A percentile compares a stretch with the other conserved stretches of the same genome.
These are phyloP conservation scores for Zygoascus bituminiphila DNA, from an alignment of 805 yeast genomes.

Conservation along the genomic window DNA sequence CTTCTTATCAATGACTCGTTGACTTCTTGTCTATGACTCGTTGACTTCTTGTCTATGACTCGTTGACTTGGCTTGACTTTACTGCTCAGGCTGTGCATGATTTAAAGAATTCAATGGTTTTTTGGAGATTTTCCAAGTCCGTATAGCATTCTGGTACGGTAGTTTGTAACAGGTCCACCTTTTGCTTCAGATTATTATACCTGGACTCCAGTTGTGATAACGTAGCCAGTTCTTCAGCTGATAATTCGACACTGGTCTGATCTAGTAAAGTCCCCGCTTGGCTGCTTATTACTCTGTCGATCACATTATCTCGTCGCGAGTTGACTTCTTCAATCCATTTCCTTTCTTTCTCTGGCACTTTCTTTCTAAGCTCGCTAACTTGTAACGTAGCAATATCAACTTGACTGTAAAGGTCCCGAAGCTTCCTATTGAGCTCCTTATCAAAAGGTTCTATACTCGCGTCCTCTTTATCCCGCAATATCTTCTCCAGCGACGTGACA, in stretches of 20 bases:
- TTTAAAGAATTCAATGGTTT: not conserved
- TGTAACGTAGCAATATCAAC: conserved; percentile 57
- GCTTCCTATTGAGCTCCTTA: conserved; percentile 47
- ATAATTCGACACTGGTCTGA: not conserved
- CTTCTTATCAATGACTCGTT: no score
- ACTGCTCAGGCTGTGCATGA: no score
- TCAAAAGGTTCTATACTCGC: conserved; percentile 59
- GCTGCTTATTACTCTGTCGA: not conserved
- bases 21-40: no score
- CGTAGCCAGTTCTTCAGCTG: not conserved
- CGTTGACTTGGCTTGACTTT: no score
- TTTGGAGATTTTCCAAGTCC: not conserved
- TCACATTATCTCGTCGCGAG: not conserved
- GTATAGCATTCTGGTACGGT: not conserved
- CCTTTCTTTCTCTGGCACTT: conserved; percentile 22
- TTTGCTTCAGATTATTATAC: not conserved
- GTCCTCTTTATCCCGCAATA: conserved; percentile 15
- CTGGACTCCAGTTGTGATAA: not conserved
- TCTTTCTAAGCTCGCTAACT: conserved; percentile 46
- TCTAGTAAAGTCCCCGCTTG: not conserved
- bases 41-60: no score
- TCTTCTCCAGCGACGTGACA: conserved; percentile 19
- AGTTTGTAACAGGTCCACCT: not conserved
- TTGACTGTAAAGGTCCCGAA: conserved; percentile 47
- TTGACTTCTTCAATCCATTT: conserved; percentile 33